A percentile compares a stretch with the other conserved stretches of the same genome.
phyloP scores from a whole-genome alignment of 345 rosid genomes.

The Camelina laxa region DNA sequence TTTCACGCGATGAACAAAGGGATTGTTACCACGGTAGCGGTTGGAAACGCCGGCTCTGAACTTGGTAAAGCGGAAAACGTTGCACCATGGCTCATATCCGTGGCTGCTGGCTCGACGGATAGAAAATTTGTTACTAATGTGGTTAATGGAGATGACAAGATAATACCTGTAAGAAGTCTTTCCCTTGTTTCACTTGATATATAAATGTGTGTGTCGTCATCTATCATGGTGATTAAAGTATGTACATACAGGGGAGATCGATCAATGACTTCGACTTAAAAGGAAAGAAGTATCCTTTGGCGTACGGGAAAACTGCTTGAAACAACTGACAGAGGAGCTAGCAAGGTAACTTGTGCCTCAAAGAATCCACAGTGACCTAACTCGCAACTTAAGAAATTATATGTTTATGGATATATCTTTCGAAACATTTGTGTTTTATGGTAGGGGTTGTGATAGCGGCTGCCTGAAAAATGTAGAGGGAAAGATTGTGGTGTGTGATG shows the following conservation, averaged over 20 bases:
- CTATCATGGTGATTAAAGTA: background rate
- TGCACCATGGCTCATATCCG: slow-evolving; percentile 66
- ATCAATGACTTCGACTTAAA: slow-evolving; percentile 38
- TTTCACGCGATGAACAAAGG: slow-evolving; percentile 66
- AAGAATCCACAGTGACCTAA: slow-evolving; percentile 1
- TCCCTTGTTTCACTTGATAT: background rate
- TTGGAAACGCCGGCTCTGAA: slow-evolving; percentile 58
- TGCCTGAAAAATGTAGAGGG: slow-evolving; percentile 46
- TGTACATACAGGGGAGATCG: slow-evolving; percentile 41
- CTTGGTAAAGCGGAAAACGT: slow-evolving; percentile 45
- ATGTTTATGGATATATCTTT: background rate
- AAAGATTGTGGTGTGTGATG: slow-evolving; percentile 52
- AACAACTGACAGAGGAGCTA: background rate
- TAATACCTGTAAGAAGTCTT: slow-evolving; percentile 35
- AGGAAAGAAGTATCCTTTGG: slow-evolving; percentile 40
- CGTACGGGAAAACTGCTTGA: slow-evolving; percentile 30
- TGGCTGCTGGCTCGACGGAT: slow-evolving; percentile 68
- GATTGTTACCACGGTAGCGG: slow-evolving; percentile 58
- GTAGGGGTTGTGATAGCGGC: slow-evolving; percentile 37
- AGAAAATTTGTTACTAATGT: slow-evolving; percentile 57
- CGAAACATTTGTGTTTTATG: background rate
- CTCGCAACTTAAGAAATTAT: slow-evolving; percentile 27
- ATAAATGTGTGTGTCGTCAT: background rate
- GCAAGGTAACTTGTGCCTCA: slow-evolving; percentile 36
- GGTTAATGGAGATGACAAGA: slow-evolving; percentile 51